Base-by-base conservation (phyloP, 768 basidiomycete genomes). In the Leccinum disarticulatum region DNA sequence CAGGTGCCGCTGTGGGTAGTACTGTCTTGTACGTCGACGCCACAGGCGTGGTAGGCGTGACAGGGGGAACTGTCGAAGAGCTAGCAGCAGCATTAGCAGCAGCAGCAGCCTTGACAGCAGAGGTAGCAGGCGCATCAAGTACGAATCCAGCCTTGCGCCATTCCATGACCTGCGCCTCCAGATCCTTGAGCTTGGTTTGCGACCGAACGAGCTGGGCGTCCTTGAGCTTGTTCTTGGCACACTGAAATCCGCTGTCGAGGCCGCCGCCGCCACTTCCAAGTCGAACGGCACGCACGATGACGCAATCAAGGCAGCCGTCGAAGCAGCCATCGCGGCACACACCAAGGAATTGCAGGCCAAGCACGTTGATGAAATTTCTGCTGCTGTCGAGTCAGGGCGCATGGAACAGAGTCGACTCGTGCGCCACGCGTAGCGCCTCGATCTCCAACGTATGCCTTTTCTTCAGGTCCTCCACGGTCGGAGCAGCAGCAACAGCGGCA, bases 341-440 rank as follows among this genome's bases (percentile, higher is more conserved):
- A 78, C 85, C 53, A 77, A 79, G 62, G 75, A 79, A 25, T 60
- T 80, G 4, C 75, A 81, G 68, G 73, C 76, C 13, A 77, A 75
- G 43, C 83, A 83, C 25, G 75, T 83, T 76, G 10, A 80, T 77
- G 1, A 59, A 76, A 73, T 63, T 81, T 79, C 78, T 3, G 77
- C 82, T 6, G 90, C 90, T 1, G 79, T 87, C 7, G 90, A 92
- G 53, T 77, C 83, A 3, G 90, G 90, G 3, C 78, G 90, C 51
- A 77, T 81, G 76, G 90, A 92, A 62, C 35, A 90, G 73, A 52
- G 83, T 81, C 17, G 76, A 74, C 51, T 83, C 74, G 65, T 90
- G 81, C 61, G 78, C 81, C 51, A 79, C 77, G 67, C 87, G 83
- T 30, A 89, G 70, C 0, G 77, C 75, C 28, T 78, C 76, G 50